phyloP scores from a whole-genome alignment of 805 yeast species.

The Candida wancherniae region DNA sequence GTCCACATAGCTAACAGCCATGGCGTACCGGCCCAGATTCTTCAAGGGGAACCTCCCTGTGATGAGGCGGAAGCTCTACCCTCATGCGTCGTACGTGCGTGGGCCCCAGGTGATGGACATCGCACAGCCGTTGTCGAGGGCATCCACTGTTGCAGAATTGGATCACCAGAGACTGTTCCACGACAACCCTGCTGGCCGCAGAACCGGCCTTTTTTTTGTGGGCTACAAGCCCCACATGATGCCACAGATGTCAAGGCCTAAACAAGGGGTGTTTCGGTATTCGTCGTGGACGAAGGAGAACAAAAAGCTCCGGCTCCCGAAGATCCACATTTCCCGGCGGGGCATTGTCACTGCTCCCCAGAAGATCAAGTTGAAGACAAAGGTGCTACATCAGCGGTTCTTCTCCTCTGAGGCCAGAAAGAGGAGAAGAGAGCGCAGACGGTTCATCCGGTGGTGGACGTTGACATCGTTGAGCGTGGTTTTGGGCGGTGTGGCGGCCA shows the following conservation, averaged over 20 bases:
- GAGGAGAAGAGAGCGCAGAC: constrained; percentile 35
- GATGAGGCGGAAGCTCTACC: constrained; percentile 10
- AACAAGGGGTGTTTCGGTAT: constrained; percentile 49
- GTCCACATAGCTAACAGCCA: too few relatives aligned
- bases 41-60: constrained; percentile 14
- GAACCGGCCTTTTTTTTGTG: constrained; percentile 20
- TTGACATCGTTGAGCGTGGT: constrained; percentile 49
- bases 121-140: constrained; percentile 40
- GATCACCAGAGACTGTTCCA: constrained; percentile 17
- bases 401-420: constrained; percentile 41
- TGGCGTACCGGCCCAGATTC: constrained; percentile 16
- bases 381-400: constrained; percentile 34
- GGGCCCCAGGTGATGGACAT: constrained; percentile 39
- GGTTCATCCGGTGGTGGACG: constrained; percentile 50
- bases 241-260: constrained; percentile 55
- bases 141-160: constrained; percentile 32
- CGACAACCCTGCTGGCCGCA: constrained; percentile 11
- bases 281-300: constrained; percentile 34
- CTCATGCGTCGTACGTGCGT: constrained; percentile 22
- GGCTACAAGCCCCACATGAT: constrained; percentile 32
- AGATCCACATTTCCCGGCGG: constrained; percentile 24
- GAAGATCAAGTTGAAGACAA: constrained; percentile 32
- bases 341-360: constrained; percentile 34
- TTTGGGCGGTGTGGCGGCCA: constrained; percentile 51
- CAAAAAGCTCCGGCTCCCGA: constrained; percentile 14